Conservation (phyloP, 306 rosid genomes). For the Prunus kanzakura region DNA sequence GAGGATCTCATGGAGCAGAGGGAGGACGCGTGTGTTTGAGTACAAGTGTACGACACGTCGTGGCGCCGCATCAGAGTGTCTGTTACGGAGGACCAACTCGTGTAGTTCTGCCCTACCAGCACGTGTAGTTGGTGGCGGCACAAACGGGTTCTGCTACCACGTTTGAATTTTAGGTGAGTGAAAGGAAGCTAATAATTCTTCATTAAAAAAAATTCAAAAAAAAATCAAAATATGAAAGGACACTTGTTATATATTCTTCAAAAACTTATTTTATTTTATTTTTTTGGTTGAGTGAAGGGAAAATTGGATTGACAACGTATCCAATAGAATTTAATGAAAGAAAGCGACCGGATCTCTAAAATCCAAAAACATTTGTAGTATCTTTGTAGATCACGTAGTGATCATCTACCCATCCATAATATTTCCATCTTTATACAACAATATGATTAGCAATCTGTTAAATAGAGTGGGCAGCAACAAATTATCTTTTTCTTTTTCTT, state of each 20-base stretch:
- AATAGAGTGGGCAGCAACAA: too few species aligned
- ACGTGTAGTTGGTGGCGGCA: not conserved
- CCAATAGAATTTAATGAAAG: not conserved
- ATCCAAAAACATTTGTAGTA: too few species aligned
- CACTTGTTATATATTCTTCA: too few species aligned
- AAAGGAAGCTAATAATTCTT: not conserved
- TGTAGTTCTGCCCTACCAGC: not conserved
- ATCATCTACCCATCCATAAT: too few species aligned
- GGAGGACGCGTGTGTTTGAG: not conserved
- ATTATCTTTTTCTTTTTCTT: too few species aligned
- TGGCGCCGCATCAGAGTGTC: not conserved
- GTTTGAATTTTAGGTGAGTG: not conserved
- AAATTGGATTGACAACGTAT: not conserved
- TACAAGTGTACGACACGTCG: not conserved
- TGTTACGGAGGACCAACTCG: not conserved
- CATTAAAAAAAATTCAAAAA: too few species aligned
- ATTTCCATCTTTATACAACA: too few species aligned
- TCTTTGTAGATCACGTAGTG: too few species aligned
- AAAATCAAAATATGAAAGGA: too few species aligned
- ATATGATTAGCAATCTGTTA: too few species aligned
- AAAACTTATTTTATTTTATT: too few species aligned
- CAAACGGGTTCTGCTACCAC: not conserved
- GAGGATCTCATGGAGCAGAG: not conserved
- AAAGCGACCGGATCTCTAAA: not conserved
- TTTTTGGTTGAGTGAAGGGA: not conserved